Base-by-base conservation (phyloP, 1,284 basidiomycete species). In the Xanthoconium separans region DNA sequence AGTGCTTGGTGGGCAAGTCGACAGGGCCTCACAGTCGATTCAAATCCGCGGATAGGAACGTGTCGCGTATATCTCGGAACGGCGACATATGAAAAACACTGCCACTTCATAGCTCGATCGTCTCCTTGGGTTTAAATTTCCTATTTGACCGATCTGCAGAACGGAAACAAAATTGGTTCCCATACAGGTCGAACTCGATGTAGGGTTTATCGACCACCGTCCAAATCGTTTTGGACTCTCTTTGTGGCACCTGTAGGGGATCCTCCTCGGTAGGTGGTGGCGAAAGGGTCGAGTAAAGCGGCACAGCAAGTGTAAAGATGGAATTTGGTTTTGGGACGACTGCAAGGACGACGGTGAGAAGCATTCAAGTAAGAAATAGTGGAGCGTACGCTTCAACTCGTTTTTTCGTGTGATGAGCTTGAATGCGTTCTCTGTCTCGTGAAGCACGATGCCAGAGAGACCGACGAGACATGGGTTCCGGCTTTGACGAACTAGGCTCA, bases 91-190 rank as follows among this genome's bases (percentile, higher is more conserved):
- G 24, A 24, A 3, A 24, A 24, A 24, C 15, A 29, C 2, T 30
- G 13, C 27, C 3, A 5, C 40, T 24, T 55, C 68, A 89, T 13
- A 91, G 68, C 63, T 89, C 89, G 51, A 91, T 83, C 8, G 82
- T 89, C 64, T 87, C 89, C 66, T 93, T 92, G 57, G 82, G 80
- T 70, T 94, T 94, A 70, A 93, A 94, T 68, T 94, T 94, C 56
- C 81, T 74, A 22, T 83, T 85, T 1, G 89, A 87, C 6, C 92
- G 77, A 56, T 94, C 92, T n/a, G 86, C 83, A 18, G 89, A 81
- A 29, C 90, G 80, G 72, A 89, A 93, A 44, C 84, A 77, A 70
- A 94, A 93, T 65, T 93, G 89, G 65, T 90, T 91, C 11, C 92
- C 92, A 62, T 89, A 85, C 2, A 95, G 74, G 57, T 92, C 85